Percentiles rank a stretch among this genome's conserved stretches.
Evolutionary conservation across 352 stramenopile genomes (phyloP).

Genomic region (Pythium periplocum): DNA sequence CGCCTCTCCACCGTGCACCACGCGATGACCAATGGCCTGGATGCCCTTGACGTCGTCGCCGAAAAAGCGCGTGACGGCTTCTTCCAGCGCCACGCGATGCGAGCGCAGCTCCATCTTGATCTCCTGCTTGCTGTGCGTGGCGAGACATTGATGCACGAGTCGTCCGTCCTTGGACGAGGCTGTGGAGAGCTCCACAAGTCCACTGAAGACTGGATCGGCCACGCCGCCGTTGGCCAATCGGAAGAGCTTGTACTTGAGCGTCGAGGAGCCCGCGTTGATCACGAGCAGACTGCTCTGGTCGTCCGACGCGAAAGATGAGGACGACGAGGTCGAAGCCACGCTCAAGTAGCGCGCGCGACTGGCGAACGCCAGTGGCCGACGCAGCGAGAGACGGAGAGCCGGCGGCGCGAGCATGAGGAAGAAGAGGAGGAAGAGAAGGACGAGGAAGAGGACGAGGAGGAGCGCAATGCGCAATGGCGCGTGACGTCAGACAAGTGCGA

Average conservation of each 20-base stretch:
- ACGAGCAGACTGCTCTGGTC: conserved; percentile 33
- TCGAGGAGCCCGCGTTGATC: conserved; percentile 76
- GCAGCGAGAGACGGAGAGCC: no score
- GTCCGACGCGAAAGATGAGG: conserved; percentile 15
- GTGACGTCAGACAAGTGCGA: no score
- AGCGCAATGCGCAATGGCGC: no score
- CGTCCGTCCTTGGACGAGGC: conserved; percentile 46
- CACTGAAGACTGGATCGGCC: conserved; percentile 55
- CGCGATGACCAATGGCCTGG: conserved; percentile 76
- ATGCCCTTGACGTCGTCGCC: conserved; percentile 46
- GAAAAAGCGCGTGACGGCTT: conserved; percentile 58
- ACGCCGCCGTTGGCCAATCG: conserved; percentile 27
- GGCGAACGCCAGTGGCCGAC: no score
- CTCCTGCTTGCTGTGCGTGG: conserved; percentile 41
- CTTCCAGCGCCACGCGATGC: conserved; percentile 57
- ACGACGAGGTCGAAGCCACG: conserved; percentile 1
- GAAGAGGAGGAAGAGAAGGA: no score
- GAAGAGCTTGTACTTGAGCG: conserved; percentile 87
- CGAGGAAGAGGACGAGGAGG: no score
- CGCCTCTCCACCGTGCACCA: conserved; percentile 85
- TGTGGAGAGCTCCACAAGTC: conserved; percentile 74
- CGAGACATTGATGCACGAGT: conserved; percentile 64
- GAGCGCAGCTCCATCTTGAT: conserved; percentile 41
- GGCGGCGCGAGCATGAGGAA: no score
- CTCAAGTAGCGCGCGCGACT: no score